Base-by-base conservation (phyloP, 768 basidiomycete genomes). In the Pleurotus sapidus region DNA sequence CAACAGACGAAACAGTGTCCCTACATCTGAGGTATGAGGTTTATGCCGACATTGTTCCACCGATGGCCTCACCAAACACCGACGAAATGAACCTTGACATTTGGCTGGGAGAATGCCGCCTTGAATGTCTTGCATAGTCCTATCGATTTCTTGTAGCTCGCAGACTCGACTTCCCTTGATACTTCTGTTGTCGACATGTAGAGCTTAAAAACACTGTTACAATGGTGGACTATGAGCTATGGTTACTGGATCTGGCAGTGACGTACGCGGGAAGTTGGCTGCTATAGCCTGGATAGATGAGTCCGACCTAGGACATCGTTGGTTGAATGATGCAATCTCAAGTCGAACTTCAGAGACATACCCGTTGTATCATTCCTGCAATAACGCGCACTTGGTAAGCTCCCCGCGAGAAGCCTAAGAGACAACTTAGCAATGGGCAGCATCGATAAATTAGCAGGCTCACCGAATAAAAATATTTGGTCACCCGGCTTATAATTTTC, bases 1-100 rank as follows among this genome's bases (percentile, higher is more conserved):
- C 76, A 43, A 80, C 68, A 0, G 78, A 77, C 3, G 79, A 79
- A 4, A 80, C 79, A 1, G 77, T 78, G 34, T 80, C 79, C 78
- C 78, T 80, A 49, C 5, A 5, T 3, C 12, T 7, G 47, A n/a
- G 7, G 55, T 46, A 15, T 15, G 46, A 12, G 27, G 25, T 3
- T 25, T 25, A 30, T 9, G 34, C 30, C 3, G 40, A 40, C 2
- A 39, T 6, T 18, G 8, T 7, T 20, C 46, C 63, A 18, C n/a
- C n/a, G n/a, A n/a, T n/a, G n/a, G n/a, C n/a, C n/a, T n/a, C 49
- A 78, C 79, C 78, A 80, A 17, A 68, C 73, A 3, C 78, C 78
- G 5, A 79, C 65, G 50, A 80, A 80, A 63, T 80, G 77, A 3
- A 78, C 70, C 25, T 63, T 65, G 39, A 77, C 71, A 9, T 68